Evolutionary conservation across 805 yeast species (phyloP), one percentile per base, ranked within the genome.

Genomic region (Jamesozyma rosinii): DNA sequence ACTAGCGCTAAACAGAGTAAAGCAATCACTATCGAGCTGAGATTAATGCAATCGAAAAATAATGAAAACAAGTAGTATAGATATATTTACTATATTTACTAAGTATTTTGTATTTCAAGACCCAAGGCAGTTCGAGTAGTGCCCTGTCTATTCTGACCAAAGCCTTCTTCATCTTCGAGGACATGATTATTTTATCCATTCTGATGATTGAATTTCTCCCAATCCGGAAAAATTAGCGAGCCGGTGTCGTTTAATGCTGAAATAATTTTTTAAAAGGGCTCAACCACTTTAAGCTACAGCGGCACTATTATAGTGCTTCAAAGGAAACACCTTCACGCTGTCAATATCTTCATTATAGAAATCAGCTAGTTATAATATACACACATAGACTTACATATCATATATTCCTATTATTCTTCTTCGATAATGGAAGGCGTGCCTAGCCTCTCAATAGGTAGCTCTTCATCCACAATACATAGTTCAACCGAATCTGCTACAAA

Each of bases 401-500:
- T n/a, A n/a, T n/a, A n/a, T n/a, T n/a, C n/a, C 26, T 21, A n/a
- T 36, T 36, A 9, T 3, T 20, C 40, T n/a, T n/a, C 3, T 32
- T 32, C 35, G n/a, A 15, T 20, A 32, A 32, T 11, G 4, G 35
- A 11, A 15, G 50, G 50, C 4, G 44, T 41, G n/a, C 37, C 44
- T 19, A 44, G 14, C n/a, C 44, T 37, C 33, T 32, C 37, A 3
- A 13, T 18, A 15, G 44, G 32, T 14, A 35, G 20, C 18, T 43
- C 42, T 5, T 40, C 47, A 18, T 49, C 55, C 11, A 57, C 49
- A 42, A 45, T 43, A 31, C 58, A 55, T 22, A 55, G 34, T 26
- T 39, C 51, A 8, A 54, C 54, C 20, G 48, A 40, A 33, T 58
- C 58, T 6, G 54, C 61, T 8, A 56, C 37, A 34, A 56, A 46